A percentile compares a stretch with the other conserved stretches of the same genome.
Evolutionary conservation across 805 yeast species (phyloP).

Genomic region (Candida arabinofermentans): DNA sequence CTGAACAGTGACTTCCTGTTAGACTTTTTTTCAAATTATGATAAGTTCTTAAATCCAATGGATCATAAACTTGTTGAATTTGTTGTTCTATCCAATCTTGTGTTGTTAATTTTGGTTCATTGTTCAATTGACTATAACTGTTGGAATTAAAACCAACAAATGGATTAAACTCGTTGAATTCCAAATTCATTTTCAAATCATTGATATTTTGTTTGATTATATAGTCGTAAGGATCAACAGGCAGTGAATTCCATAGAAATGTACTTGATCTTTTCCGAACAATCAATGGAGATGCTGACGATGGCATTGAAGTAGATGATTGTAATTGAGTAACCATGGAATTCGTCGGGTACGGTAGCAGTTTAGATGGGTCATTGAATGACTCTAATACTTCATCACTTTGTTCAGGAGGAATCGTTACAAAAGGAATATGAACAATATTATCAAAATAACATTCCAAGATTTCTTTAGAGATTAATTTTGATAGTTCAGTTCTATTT

Average conservation of each 20-base stretch:
- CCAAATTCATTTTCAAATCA: constrained; percentile 19
- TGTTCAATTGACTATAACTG: neutral
- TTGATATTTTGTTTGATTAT: constrained; percentile 27
- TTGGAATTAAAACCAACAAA: constrained; percentile 10
- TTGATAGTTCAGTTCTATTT: constrained; percentile 20
- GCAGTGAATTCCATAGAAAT: constrained; percentile 25
- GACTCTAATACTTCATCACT: constrained; percentile 19
- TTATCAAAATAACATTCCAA: constrained; percentile 63
- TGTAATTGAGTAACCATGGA: constrained; percentile 17
- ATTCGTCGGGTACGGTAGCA: constrained; percentile 26
- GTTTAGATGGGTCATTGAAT: constrained; percentile 6
- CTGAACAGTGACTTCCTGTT: constrained; percentile 15
- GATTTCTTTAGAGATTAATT: constrained; percentile 37
- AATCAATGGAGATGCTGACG: constrained; percentile 7
- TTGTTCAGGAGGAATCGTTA: constrained; percentile 32
- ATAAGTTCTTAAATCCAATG: constrained; percentile 15
- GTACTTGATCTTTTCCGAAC: constrained; percentile 27
- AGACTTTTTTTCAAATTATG: constrained; percentile 13
- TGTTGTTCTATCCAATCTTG: constrained; percentile 12
- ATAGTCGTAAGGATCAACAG: constrained; percentile 35
- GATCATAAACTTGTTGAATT: constrained; percentile 5
- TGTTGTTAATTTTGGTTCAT: neutral
- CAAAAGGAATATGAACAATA: constrained; percentile 55
- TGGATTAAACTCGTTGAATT: constrained; percentile 17
- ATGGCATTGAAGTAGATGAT: constrained; percentile 2